These are phyloP conservation scores for Lagenidium sp. DNA, from an alignment of 352 stramenopile species.

Conservation along the genomic window DNA sequence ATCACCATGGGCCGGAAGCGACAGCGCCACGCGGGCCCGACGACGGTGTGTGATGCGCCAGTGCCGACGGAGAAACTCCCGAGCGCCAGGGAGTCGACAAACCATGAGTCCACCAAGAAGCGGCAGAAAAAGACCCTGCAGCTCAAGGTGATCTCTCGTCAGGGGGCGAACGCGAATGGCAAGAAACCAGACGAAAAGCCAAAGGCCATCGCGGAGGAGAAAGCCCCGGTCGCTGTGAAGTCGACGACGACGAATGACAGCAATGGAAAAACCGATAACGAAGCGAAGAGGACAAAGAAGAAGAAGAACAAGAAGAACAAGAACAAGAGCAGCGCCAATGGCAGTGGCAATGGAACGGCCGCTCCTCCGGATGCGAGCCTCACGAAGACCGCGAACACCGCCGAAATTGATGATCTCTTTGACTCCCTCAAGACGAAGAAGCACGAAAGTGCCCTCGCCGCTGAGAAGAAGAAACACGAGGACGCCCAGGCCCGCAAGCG, in stretches of 20 bases:
- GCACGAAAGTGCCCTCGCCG: conserved; percentile 44
- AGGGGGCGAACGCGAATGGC: too few species aligned
- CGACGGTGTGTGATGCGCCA: too few species aligned
- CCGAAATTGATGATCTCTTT: conserved; percentile 78
- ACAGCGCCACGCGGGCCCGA: conserved; percentile 11
- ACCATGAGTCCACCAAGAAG: conserved; percentile 5
- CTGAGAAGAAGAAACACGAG: conserved; percentile 42
- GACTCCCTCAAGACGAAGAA: conserved; percentile 66
- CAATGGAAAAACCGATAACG: not conserved
- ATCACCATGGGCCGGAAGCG: conserved; percentile 19
- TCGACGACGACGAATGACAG: conserved; percentile 20
- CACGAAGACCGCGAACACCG: conserved; percentile 17
- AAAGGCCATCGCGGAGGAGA: too few species aligned
- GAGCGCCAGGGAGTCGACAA: not conserved
- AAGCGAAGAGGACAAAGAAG: conserved; percentile 20
- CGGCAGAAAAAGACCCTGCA: conserved; percentile 21
- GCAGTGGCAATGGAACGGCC: not conserved
- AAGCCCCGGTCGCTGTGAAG: too few species aligned
- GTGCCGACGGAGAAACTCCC: conserved; percentile 8
- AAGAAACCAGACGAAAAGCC: too few species aligned
- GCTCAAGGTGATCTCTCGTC: conserved; percentile 17
- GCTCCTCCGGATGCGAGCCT: not conserved
- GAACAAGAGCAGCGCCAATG: conserved; percentile 13
- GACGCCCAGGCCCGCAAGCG: conserved; percentile 28
- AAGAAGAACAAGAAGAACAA: conserved; percentile 63